These are phyloP conservation scores for Casuarina equisetifolia DNA, from an alignment of 306 rosid genomes.

Conservation along the genomic window DNA sequence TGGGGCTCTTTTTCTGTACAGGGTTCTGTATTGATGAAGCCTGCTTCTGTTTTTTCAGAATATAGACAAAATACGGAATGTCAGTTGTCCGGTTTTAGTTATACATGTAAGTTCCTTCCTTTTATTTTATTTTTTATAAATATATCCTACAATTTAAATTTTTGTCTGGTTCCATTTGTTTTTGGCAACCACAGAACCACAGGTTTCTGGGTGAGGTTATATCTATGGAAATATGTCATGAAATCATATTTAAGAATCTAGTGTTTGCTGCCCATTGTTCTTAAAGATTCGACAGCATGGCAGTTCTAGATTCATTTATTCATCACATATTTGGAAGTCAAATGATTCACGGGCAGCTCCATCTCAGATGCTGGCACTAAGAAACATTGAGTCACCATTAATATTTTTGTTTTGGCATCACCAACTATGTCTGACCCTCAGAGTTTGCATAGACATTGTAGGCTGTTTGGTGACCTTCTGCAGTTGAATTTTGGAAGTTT, in stretches of 20 bases:
- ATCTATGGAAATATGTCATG: background rate
- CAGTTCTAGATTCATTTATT: background rate
- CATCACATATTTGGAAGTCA: background rate
- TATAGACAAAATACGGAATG: conserved; percentile 87
- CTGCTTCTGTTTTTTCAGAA: conserved; percentile 56
- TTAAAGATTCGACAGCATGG: background rate
- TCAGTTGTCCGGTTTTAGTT: conserved; percentile 80
- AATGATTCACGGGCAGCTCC: background rate
- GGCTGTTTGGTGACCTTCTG: background rate
- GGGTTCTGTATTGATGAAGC: conserved; percentile 37
- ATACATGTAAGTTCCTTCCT: conserved; percentile 71
- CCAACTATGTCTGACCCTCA: background rate
- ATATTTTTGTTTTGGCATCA: background rate
- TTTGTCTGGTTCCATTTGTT: conserved; percentile 22
- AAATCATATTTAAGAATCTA: background rate
- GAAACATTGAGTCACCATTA: background rate
- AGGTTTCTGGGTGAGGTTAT: background rate
- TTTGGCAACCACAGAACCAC: background rate
- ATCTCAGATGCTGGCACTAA: background rate
- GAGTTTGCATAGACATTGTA: background rate
- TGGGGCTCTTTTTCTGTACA: background rate
- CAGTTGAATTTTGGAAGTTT: background rate
- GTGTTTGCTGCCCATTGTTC: background rate
- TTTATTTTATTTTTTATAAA: conserved; percentile 5
- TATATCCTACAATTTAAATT: background rate